A percentile compares a stretch with the other conserved stretches of the same genome.
Evolutionary conservation across 2,329 filamentous ascomycete species (phyloP).

Genomic region (Venturia oleaginea): DNA sequence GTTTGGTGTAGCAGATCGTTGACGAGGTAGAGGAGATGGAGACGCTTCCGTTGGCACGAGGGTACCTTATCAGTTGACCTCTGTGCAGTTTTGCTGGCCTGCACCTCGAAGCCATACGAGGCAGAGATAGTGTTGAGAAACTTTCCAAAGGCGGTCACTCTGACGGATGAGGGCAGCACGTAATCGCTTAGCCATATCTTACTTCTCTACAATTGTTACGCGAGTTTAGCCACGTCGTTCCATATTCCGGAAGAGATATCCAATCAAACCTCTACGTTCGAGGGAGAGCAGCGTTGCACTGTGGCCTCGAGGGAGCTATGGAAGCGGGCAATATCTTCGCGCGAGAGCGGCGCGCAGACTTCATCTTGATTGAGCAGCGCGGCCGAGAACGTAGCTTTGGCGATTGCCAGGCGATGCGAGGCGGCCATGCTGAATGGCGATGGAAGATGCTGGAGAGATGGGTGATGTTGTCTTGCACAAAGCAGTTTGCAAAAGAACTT

Average conservation of each 20-base stretch:
- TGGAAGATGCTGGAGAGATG: background rate
- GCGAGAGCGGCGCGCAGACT: background rate
- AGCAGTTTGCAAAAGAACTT: too few species aligned
- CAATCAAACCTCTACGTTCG: constrained; percentile 12
- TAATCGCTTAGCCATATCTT: constrained; percentile 9
- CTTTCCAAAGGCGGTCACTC: constrained; percentile 9
- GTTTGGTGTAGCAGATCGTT: constrained; percentile 12
- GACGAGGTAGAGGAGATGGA: constrained; percentile 6
- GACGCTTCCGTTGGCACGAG: constrained; percentile 3
- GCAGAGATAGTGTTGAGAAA: constrained; percentile 7
- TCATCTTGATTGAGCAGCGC: constrained; percentile 1
- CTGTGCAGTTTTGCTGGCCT: constrained; percentile 5
- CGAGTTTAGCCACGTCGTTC: background rate
- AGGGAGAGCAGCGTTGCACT: background rate
- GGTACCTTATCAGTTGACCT: background rate
- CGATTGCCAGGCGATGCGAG: constrained; percentile 1
- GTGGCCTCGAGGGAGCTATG: constrained; percentile 2
- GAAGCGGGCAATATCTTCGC: background rate
- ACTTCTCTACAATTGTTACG: constrained; percentile 2
- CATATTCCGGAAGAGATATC: background rate
- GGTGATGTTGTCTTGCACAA: background rate
- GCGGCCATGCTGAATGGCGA: background rate
- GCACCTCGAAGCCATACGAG: constrained; percentile 5
- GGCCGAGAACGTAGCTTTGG: constrained; percentile 2
- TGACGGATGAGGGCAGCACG: constrained; percentile 5